These are phyloP conservation scores for Boletus edulis DNA, from an alignment of 768 basidiomycete genomes.

Conservation along the genomic window DNA sequence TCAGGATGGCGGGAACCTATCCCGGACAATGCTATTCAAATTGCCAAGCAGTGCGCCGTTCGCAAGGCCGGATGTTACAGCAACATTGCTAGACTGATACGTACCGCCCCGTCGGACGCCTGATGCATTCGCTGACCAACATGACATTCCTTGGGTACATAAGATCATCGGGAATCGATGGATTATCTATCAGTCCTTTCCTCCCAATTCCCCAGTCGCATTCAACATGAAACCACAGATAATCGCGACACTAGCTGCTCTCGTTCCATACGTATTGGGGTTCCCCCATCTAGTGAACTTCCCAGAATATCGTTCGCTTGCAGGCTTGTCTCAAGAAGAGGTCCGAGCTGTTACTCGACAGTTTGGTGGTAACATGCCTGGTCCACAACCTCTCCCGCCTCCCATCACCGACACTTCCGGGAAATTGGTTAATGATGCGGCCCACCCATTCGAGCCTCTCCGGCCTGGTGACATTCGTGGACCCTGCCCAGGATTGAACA, in stretches of 20 bases:
- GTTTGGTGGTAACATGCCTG: constrained; percentile 10
- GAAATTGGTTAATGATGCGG: constrained; percentile 8
- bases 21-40: too few species aligned
- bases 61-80: too few species aligned
- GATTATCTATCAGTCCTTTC: too few species aligned
- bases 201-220: too few species aligned
- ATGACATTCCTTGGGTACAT: too few species aligned
- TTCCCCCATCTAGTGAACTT: constrained; percentile 12
- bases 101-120: too few species aligned
- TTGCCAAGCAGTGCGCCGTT: too few species aligned
- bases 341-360: constrained; percentile 5
- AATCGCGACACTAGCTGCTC: background rate
- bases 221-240: background rate
- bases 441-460: constrained; percentile 8
- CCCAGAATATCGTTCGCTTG: constrained; percentile 16
- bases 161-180: too few species aligned
- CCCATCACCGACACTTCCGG: constrained; percentile 20
- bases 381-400: constrained; percentile 11
- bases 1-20: too few species aligned
- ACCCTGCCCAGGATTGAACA: constrained; percentile 23
- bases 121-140: too few species aligned
- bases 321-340: constrained; percentile 15
- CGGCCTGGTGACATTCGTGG: constrained; percentile 17
- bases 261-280: background rate
- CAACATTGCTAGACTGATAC: too few species aligned